Percentiles rank a stretch among this genome's conserved stretches.
phyloP scores from a whole-genome alignment of 1,284 basidiomycete species.

The Pholiota adiposa region DNA sequence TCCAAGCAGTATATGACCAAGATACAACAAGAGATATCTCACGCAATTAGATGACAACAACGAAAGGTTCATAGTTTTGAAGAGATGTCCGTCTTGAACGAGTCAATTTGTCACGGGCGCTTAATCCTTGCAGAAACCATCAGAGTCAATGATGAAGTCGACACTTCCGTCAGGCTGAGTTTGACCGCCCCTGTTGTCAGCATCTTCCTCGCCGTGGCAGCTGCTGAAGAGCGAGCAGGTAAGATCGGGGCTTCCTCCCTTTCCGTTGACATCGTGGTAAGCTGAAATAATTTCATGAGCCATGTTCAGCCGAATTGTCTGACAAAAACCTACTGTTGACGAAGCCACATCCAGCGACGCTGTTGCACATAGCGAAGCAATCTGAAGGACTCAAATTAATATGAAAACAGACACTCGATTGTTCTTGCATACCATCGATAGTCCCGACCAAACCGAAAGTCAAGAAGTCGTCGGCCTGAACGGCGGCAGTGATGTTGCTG shows the following conservation, averaged over 20 bases:
- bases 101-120: neutral
- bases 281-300: conserved; percentile 27
- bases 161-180: conserved; percentile 43
- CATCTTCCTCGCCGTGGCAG: conserved; percentile 38
- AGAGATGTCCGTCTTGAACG: too few relatives aligned
- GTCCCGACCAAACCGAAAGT: conserved; percentile 50
- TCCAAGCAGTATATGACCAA: too few relatives aligned
- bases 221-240: conserved; percentile 44
- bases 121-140: conserved; percentile 43
- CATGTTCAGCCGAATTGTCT: neutral
- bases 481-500: conserved; percentile 43
- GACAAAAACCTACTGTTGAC: conserved; percentile 40
- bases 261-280: conserved; percentile 50
- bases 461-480: conserved; percentile 43
- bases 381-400: conserved; percentile 15
- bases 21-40: too few relatives aligned
- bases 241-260: conserved; percentile 43
- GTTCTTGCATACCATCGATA: conserved; percentile 36
- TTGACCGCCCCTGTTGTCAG: conserved; percentile 45
- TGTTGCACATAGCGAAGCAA: conserved; percentile 48
- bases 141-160: conserved; percentile 43
- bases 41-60: too few relatives aligned
- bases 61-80: too few relatives aligned
- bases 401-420: neutral
- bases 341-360: conserved; percentile 43